Evolutionary conservation across 169 alveolate species (phyloP).

Genomic region (Cyclospora cayetanensis): DNA sequence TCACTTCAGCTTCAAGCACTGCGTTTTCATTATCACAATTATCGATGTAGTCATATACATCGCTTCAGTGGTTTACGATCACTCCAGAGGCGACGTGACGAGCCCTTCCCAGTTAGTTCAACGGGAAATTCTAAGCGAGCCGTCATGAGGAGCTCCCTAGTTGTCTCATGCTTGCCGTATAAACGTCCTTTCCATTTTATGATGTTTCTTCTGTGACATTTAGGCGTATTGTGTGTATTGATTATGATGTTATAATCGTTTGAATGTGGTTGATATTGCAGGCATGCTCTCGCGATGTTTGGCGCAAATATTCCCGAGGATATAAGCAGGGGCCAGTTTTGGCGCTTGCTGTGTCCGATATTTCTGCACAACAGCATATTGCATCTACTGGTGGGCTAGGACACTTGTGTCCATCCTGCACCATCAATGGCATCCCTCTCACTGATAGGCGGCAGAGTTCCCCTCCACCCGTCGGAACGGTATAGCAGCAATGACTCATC

Average conservation of each 20-base stretch:
- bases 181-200: no score
- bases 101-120: conserved; percentile 49
- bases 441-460: no score
- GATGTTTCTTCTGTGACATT: no score
- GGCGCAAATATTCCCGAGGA: conserved; percentile 55
- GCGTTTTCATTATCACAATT: neutral
- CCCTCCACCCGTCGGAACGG: no score
- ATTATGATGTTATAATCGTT: no score
- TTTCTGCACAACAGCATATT: conserved; percentile 44
- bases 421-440: no score
- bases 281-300: conserved; percentile 37
- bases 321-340: conserved; percentile 58
- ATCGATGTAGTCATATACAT: neutral
- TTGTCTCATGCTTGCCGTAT: no score
- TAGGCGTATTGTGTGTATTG: no score
- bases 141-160: no score
- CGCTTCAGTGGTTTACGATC: neutral
- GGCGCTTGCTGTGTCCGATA: conserved; percentile 54
- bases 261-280: neutral
- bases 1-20: neutral
- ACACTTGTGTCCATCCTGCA: no score
- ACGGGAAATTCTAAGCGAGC: no score
- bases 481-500: no score
- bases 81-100: conserved; percentile 8
- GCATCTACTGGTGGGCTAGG: conserved; percentile 42